Conservation (phyloP, 768 basidiomycete genomes). For the Russula virescens region DNA sequence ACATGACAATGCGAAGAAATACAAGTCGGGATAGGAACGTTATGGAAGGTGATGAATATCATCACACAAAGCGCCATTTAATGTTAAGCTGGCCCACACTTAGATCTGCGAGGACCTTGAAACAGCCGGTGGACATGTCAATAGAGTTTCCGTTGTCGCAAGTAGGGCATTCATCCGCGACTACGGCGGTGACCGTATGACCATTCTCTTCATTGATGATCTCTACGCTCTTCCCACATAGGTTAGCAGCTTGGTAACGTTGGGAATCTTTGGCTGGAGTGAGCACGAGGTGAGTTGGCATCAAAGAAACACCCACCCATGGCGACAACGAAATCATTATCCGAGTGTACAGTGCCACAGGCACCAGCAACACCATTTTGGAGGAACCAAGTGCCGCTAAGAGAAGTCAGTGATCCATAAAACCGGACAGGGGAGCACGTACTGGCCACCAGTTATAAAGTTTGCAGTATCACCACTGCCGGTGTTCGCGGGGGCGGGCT, state of each 20-base stretch:
- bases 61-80: constrained; percentile 32
- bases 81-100: constrained; percentile 43
- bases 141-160: constrained; percentile 51
- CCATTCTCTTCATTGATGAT: constrained; percentile 59
- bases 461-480: neutral
- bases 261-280: constrained; percentile 37
- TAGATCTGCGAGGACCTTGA: constrained; percentile 57
- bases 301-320: constrained; percentile 40
- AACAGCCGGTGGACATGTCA: constrained; percentile 67
- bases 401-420: neutral
- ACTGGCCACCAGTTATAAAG: neutral
- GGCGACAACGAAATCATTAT: constrained; percentile 55
- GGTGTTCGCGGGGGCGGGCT: neutral
- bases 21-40: constrained; percentile 12
- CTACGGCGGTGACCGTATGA: constrained; percentile 52
- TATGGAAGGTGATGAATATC: neutral
- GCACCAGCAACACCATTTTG: constrained; percentile 66
- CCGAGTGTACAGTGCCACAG: constrained; percentile 59
- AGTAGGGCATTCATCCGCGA: constrained; percentile 81
- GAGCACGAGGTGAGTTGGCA: neutral
- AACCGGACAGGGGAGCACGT: neutral
- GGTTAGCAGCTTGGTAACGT: constrained; percentile 46
- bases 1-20: constrained; percentile 15
- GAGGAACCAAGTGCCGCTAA: constrained; percentile 39
- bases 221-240: constrained; percentile 61